Conservation (phyloP, 257 asterid species). For the Cruciata laevipes region DNA sequence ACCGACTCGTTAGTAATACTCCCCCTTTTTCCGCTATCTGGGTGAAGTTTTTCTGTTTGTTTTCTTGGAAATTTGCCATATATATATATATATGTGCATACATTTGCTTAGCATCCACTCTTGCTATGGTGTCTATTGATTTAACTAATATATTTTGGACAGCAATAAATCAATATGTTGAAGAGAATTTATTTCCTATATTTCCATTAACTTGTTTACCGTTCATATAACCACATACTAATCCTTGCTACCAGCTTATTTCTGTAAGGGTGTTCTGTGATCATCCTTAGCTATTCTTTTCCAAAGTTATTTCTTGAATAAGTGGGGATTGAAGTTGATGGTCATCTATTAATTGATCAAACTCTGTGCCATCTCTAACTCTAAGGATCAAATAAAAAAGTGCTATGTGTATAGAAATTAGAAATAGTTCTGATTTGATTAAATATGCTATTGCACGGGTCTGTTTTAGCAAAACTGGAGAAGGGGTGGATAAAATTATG, state of each 20-base stretch:
- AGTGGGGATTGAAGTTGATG: background rate
- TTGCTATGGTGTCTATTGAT: background rate
- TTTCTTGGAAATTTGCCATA: background rate
- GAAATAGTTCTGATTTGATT: background rate
- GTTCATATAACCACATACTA: background rate
- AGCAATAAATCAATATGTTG: background rate
- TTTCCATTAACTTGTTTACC: background rate
- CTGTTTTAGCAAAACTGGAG: background rate
- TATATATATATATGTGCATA: background rate
- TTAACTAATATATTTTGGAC: background rate
- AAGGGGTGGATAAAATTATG: background rate
- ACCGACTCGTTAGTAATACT: conserved; percentile 9
- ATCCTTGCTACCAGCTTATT: background rate
- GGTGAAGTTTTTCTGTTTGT: background rate
- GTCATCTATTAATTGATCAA: background rate
- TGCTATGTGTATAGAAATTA: background rate
- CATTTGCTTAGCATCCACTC: background rate
- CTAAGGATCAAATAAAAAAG: background rate
- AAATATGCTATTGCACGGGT: background rate
- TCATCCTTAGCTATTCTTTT: background rate
- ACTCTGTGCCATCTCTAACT: background rate
- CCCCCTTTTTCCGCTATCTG: conserved; percentile 6
- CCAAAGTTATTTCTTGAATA: background rate
- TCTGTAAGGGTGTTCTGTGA: background rate
- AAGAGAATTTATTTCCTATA: background rate